Conservation (phyloP, 768 basidiomycete genomes). For the Coprinopsis sp. region DNA sequence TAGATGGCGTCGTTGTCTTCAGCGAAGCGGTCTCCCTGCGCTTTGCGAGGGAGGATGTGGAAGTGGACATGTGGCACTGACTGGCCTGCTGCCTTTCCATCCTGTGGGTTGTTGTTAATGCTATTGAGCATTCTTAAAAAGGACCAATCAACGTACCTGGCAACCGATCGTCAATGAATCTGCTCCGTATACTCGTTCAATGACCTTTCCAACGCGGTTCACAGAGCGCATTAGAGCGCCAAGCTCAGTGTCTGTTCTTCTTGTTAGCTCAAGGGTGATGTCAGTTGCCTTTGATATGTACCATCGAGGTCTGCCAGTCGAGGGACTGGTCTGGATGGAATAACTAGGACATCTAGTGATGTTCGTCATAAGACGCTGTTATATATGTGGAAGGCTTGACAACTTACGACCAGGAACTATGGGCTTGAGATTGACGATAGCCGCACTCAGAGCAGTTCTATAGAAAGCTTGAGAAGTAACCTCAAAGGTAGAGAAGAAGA, state of each 20-base stretch:
- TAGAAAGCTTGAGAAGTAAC: constrained; percentile 76
- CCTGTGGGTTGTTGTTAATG: constrained; percentile 37
- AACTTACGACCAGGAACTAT: constrained; percentile 92
- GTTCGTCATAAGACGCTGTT: neutral
- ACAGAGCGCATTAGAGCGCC: constrained; percentile 76
- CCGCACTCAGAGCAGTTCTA: constrained; percentile 63
- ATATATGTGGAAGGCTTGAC: neutral
- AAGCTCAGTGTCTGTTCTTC: constrained; percentile 53
- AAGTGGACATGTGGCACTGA: constrained; percentile 93
- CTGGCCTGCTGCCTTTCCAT: constrained; percentile 80
- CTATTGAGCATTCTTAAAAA: neutral
- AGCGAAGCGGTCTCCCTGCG: constrained; percentile 62
- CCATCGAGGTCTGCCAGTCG: constrained; percentile 54
- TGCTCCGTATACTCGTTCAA: constrained; percentile 79
- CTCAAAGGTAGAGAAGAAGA: constrained; percentile 77
- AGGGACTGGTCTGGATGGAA: constrained; percentile 51
- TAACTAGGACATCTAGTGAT: constrained; percentile 54
- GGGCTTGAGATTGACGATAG: constrained; percentile 93
- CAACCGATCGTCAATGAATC: constrained; percentile 85
- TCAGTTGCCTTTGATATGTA: constrained; percentile 13
- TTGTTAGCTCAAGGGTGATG: constrained; percentile 2
- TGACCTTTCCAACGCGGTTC: constrained; percentile 69
- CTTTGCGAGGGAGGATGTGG: constrained; percentile 83
- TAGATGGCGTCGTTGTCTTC: constrained; percentile 70
- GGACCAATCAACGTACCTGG: constrained; percentile 50